A percentile compares a stretch with the other conserved stretches of the same genome.
Conservation (phyloP, 208 protist species). For the Acanthamoeba sp. region DNA sequence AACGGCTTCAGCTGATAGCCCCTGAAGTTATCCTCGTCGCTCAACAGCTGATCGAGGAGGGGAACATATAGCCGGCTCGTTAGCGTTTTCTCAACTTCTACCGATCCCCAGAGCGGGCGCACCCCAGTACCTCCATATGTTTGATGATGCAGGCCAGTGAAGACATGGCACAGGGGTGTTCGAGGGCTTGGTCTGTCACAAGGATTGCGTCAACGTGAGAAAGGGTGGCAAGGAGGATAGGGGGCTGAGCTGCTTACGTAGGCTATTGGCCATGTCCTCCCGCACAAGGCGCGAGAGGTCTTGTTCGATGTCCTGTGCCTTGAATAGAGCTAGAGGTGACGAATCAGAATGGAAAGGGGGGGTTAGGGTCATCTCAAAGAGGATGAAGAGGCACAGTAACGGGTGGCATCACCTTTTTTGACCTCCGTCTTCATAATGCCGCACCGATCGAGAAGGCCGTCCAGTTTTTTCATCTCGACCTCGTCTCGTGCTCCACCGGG, state of each 20-base stretch:
- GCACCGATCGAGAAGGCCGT: slow-evolving; percentile 50
- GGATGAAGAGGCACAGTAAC: not conserved
- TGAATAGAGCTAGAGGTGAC: slow-evolving; percentile 1
- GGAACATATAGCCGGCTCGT: too few species aligned
- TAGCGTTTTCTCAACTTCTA: too few species aligned
- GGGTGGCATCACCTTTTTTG: slow-evolving; percentile 50
- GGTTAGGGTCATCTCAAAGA: not conserved
- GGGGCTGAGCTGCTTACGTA: not conserved
- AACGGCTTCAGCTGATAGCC: slow-evolving; percentile 49
- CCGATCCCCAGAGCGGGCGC: too few species aligned
- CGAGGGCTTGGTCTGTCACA: slow-evolving; percentile 16
- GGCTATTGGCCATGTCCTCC: slow-evolving; percentile 22
- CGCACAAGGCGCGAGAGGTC: slow-evolving; percentile 38
- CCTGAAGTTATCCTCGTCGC: slow-evolving; percentile 63
- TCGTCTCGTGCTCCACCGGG: not conserved
- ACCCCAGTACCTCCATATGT: slow-evolving; percentile 75
- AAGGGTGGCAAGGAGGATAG: not conserved
- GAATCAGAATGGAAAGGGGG: not conserved
- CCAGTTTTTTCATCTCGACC: slow-evolving; percentile 67
- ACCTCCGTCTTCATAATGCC: slow-evolving; percentile 49
- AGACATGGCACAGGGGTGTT: slow-evolving; percentile 37
- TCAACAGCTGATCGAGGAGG: not conserved
- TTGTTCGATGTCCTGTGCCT: slow-evolving; percentile 53
- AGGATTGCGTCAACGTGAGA: not conserved
- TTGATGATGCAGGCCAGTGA: slow-evolving; percentile 68